These are phyloP conservation scores for Collybiopsis luxurians DNA, from an alignment of 768 basidiomycete genomes.

Conservation along the genomic window DNA sequence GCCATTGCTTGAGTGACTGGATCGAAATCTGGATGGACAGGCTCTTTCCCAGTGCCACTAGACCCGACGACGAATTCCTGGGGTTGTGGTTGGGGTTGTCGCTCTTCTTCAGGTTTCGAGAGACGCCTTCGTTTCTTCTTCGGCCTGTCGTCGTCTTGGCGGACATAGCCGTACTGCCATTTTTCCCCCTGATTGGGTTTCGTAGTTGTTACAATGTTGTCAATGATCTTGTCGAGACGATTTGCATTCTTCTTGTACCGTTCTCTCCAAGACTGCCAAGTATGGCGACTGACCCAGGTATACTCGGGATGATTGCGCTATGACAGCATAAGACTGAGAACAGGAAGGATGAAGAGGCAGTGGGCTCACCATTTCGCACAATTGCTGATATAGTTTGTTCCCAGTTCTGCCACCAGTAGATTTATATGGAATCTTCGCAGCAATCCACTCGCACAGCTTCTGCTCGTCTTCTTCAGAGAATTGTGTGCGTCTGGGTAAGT, in stretches of 20 bases:
- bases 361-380: conserved; percentile 60
- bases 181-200: conserved; percentile 71
- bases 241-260: conserved; percentile 81
- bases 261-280: conserved; percentile 90
- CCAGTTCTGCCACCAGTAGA: conserved; percentile 80
- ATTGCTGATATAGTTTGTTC: conserved; percentile 79
- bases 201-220: conserved; percentile 65
- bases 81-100: conserved; percentile 11
- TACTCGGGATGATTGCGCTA: conserved; percentile 70
- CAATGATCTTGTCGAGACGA: conserved; percentile 64
- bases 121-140: conserved; percentile 53
- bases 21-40: background rate
- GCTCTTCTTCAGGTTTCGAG: conserved; percentile 24
- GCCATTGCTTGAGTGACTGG: background rate
- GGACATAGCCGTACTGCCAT: conserved; percentile 81
- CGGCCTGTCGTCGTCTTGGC: conserved; percentile 67
- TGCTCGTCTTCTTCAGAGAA: conserved; percentile 79
- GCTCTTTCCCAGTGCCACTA: background rate
- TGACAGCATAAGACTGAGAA: background rate
- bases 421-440: conserved; percentile 79
- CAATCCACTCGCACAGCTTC: conserved; percentile 75
- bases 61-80: conserved; percentile 4
- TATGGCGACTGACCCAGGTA: conserved; percentile 78
- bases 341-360: background rate
- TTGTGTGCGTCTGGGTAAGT: conserved; percentile 60